A percentile compares a stretch with the other conserved stretches of the same genome.
phyloP scores from a whole-genome alignment of 2,329 filamentous ascomycete species.

The Teratosphaeria destructans region DNA sequence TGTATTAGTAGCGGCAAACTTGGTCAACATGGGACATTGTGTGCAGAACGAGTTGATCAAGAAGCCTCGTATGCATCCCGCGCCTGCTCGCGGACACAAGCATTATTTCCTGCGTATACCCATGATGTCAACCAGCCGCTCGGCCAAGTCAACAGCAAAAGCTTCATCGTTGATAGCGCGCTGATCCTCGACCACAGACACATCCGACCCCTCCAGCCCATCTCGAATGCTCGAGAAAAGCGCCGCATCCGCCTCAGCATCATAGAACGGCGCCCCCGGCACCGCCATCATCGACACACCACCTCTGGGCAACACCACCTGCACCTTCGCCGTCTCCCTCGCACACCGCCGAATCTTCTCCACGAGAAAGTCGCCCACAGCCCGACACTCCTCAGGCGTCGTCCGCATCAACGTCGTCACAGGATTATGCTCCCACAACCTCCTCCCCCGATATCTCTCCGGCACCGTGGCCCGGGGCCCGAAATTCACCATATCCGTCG shows the following conservation, averaged over 20 bases:
- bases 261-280: conserved; percentile 43
- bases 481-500: conserved; percentile 54
- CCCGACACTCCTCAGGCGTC: conserved; percentile 44
- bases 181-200: conserved; percentile 44
- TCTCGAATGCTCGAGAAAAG: conserved; percentile 39
- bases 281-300: conserved; percentile 53
- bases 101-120: conserved; percentile 2
- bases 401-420: conserved; percentile 58
- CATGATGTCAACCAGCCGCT: conserved; percentile 21
- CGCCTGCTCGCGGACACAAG: background rate
- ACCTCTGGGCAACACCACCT: conserved; percentile 50
- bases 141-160: conserved; percentile 41
- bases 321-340: conserved; percentile 32
- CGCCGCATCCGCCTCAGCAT: conserved; percentile 37
- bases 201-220: conserved; percentile 39
- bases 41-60: too few relatives aligned
- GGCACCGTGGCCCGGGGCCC: conserved; percentile 48
- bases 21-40: too few relatives aligned
- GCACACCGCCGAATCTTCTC: conserved; percentile 39
- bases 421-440: conserved; percentile 55
- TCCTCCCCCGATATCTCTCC: conserved; percentile 41
- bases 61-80: too few relatives aligned
- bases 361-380: conserved; percentile 48
- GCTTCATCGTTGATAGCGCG: conserved; percentile 45
- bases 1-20: too few relatives aligned